These are phyloP conservation scores for Xylaria curta DNA, from an alignment of 495 filamentous ascomycete genomes.

Conservation along the genomic window DNA sequence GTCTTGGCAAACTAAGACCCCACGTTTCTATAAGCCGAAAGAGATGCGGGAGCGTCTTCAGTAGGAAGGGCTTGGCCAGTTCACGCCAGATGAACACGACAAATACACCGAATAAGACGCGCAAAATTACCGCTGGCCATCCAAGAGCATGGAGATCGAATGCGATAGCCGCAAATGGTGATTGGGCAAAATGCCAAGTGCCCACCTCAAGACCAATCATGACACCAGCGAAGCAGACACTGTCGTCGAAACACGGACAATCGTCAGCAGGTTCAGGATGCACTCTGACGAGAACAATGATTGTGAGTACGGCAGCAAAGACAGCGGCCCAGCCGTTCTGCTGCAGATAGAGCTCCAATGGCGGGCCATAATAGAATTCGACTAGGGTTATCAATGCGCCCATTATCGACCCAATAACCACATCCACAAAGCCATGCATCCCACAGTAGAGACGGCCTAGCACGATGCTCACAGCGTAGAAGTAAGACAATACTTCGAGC, in stretches of 20 bases:
- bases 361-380: conserved; percentile 73
- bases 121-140: conserved; percentile 61
- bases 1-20: conserved; percentile 78
- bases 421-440: conserved; percentile 97
- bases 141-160: conserved; percentile 68
- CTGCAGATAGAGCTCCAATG: conserved; percentile 70
- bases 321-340: conserved; percentile 63
- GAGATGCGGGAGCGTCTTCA: conserved; percentile 78
- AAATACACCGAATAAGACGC: conserved; percentile 79
- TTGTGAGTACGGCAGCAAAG: conserved; percentile 63
- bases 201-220: conserved; percentile 80
- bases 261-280: conserved; percentile 97
- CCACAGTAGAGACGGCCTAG: conserved; percentile 93
- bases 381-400: conserved; percentile 69
- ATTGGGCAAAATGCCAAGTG: conserved; percentile 76
- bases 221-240: conserved; percentile 89
- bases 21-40: conserved; percentile 84
- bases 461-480: conserved; percentile 88
- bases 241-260: conserved; percentile 97
- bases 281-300: conserved; percentile 79
- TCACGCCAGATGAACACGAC: conserved; percentile 90
- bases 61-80: conserved; percentile 79
- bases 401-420: conserved; percentile 75
- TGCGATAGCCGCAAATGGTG: conserved; percentile 60
- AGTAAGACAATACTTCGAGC: conserved; percentile 71